Evolutionary conservation across 345 rosid genomes (phyloP), one percentile per base, ranked within the genome.

Genomic region (Citrus medica): DNA sequence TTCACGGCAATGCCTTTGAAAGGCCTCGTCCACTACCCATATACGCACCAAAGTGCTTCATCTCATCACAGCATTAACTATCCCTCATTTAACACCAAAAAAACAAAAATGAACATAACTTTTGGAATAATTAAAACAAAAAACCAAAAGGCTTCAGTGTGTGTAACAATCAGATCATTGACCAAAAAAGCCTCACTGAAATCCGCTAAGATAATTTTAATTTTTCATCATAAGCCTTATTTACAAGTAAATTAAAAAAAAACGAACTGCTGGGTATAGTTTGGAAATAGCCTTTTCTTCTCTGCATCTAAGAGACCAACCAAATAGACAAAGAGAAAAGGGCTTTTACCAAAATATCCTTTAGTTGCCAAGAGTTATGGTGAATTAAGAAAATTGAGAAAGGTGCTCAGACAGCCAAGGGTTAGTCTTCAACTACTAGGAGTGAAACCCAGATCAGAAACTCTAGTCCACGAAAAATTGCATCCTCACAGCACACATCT

Each of bases 401-500:
- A 38, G 59, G 77, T 88, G 93, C 98, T 96, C 98, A 96, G 98
- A 94, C 98, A 96, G 99, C 99, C 97, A 94, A 96, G 99, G 99
- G 98, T 84, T 90, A 85, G 75, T 96, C 97, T 83, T 96, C 99
- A 94, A 88, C 79, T 88, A 79, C 86, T 61, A 85, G 86, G 89
- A 62, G 81, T 55, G 80, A 84, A 58, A 76, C 90, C 90, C 90
- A 86, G 88, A 94, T 96, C 99, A 79, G 99, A 94, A 94, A 94
- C 99, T 94, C 97, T 94, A 94, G 98, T 96, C 98, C 98, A 96
- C 91, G 86, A 85, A 68, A 59, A 66, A 64, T 83, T 84, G 89
- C 78, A 71, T 94, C 99, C 84, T 94, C 99, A 90, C 82, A 22
- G 87, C 91, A 86, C 82, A 51, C 12, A 9, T 9, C 35, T 6